Base-by-base conservation (phyloP, 495 filamentous ascomycete species). In the Clavariopsis aquatica region DNA sequence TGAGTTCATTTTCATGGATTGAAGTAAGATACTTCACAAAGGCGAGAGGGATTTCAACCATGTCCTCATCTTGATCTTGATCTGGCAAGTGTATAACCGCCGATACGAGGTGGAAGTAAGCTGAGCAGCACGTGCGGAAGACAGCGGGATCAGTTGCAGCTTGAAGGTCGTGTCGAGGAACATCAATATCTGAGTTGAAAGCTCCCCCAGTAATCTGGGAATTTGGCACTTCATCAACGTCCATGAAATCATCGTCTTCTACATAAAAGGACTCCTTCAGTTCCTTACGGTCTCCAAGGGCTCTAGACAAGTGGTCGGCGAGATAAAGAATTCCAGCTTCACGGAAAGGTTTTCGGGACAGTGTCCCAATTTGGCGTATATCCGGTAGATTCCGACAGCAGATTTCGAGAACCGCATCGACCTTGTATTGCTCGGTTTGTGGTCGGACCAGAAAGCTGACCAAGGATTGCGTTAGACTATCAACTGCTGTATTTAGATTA, bases 211-310 rank as follows among this genome's bases (percentile, higher is more conserved):
- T 86, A 49, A 72, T 70, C 49, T 85, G 80, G 2, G 81, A 81
- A 27, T 85, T 82, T 27, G 92, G 86, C 15, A 81, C 83, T 54
- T 88, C 84, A 65, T 96, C 92, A 23, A 96, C 71, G 60, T 96
- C 92, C 89, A 96, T 92, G 15, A 77, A 66, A 68, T 93, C 87
- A 34, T 77, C 74, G 13, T 76, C 73, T 26, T 70, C 59, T 9
- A 4, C 56, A 26, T 45, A 59, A 36, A 54, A 67, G n/a, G 59
- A 68, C 49, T 74, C 73, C n/a, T 74, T 72, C 10, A 28, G 53
- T 36, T 73, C 67, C 34, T 76, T 71, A 38, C 75, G 55, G 20
- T 76, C 76, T 34, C 83, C 81, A 24, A 90, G 75, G 2, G 68
- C 62, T 23, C 46, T 66, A 1, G 67, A 70, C 8, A 72, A 22